These are phyloP conservation scores for Heliocybe sulcata DNA, from an alignment of 1,284 basidiomycete species.

Conservation along the genomic window DNA sequence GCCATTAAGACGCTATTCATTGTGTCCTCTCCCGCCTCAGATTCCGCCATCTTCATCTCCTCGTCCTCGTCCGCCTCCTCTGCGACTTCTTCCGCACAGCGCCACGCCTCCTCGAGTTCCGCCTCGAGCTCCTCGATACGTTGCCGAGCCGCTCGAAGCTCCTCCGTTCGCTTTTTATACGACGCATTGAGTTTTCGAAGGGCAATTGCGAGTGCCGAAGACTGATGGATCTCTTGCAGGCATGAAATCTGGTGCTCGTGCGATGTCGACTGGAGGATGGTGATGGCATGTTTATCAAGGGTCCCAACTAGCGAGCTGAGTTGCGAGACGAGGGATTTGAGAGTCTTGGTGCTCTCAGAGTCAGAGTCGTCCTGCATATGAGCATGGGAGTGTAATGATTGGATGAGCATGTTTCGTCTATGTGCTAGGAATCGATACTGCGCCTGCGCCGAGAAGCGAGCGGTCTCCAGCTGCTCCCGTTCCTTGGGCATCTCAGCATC, in stretches of 20 bases:
- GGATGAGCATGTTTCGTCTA: slow-evolving; percentile 64
- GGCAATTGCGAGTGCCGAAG: slow-evolving; percentile 68
- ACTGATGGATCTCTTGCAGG: slow-evolving; percentile 57
- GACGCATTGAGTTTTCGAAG: slow-evolving; percentile 71
- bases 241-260: slow-evolving; percentile 56
- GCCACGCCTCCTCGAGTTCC: slow-evolving; percentile 77
- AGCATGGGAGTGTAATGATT: slow-evolving; percentile 39
- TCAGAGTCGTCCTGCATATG: slow-evolving; percentile 6
- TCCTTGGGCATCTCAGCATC: slow-evolving; percentile 54
- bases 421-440: slow-evolving; percentile 64
- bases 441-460: slow-evolving; percentile 37
- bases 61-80: slow-evolving; percentile 29
- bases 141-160: slow-evolving; percentile 39
- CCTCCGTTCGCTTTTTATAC: slow-evolving; percentile 54
- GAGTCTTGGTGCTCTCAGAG: slow-evolving; percentile 17
- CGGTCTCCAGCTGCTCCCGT: slow-evolving; percentile 43
- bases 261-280: slow-evolving; percentile 49
- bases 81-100: slow-evolving; percentile 64
- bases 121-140: slow-evolving; percentile 50
- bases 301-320: slow-evolving; percentile 51
- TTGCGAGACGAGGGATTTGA: slow-evolving; percentile 39
- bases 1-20: slow-evolving; percentile 12
- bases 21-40: slow-evolving; percentile 2
- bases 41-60: slow-evolving; percentile 14
- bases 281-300: slow-evolving; percentile 50